Percentiles rank a stretch among this genome's conserved stretches.
Conservation (phyloP, 2,329 filamentous ascomycete genomes). For the Fusarium buxicola region DNA sequence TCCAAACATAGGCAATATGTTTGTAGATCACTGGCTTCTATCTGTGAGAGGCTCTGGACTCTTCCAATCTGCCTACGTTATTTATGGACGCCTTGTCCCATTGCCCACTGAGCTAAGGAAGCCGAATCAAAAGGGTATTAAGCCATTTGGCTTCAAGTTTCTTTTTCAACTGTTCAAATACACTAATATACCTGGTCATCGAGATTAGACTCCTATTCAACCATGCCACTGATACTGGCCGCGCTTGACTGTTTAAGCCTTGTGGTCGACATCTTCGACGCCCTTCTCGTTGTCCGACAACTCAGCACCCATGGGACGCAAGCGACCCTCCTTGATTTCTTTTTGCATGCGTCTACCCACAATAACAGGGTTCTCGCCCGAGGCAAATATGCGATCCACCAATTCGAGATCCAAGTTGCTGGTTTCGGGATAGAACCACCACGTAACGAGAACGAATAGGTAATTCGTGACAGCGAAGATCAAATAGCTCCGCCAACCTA, state of each 20-base stretch:
- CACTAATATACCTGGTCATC: neutral
- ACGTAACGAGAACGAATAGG: neutral
- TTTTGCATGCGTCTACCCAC: slow-evolving; percentile 18
- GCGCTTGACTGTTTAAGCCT: neutral
- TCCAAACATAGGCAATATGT: no score
- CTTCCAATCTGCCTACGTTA: no score
- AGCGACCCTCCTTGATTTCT: slow-evolving; percentile 21
- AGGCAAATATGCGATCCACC: slow-evolving; percentile 21
- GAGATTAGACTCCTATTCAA: neutral
- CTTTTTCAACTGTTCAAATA: neutral
- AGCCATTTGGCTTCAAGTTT: no score
- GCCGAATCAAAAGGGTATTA: no score
- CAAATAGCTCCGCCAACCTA: slow-evolving; percentile 19
- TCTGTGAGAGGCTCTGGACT: no score
- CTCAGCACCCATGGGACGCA: slow-evolving; percentile 16
- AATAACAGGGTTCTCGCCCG: slow-evolving; percentile 8
- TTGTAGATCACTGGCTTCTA: no score
- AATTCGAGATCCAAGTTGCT: slow-evolving; percentile 15
- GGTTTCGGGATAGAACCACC: slow-evolving; percentile 14
- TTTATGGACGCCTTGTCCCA: no score
- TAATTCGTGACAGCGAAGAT: slow-evolving; percentile 27
- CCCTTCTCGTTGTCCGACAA: slow-evolving; percentile 21
- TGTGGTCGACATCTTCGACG: slow-evolving; percentile 7
- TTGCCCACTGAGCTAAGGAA: no score
- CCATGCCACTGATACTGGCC: no score